phyloP scores from a whole-genome alignment of 768 basidiomycete genomes.

The Pholiota conissans region DNA sequence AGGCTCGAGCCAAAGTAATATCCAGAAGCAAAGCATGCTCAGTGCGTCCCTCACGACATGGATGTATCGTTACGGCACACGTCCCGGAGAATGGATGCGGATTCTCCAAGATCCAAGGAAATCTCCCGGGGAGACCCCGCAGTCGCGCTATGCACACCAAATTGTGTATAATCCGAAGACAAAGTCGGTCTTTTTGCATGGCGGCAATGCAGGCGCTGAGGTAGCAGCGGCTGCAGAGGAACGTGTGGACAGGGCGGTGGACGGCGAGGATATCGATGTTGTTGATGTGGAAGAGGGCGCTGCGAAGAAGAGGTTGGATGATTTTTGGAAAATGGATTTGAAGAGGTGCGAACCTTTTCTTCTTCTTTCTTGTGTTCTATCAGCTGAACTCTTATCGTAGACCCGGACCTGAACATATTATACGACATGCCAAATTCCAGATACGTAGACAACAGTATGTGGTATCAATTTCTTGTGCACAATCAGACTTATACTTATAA shows the following conservation, averaged over 20 bases:
- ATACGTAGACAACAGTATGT: slow-evolving; percentile 75
- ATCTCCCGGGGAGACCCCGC: slow-evolving; percentile 39
- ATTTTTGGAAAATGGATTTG: slow-evolving; percentile 78
- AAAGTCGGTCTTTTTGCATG: slow-evolving; percentile 66
- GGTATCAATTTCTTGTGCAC: neutral
- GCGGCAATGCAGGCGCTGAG: slow-evolving; percentile 78
- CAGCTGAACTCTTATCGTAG: slow-evolving; percentile 32
- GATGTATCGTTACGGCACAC: slow-evolving; percentile 62
- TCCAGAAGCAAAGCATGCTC: slow-evolving; percentile 36
- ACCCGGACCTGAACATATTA: slow-evolving; percentile 59
- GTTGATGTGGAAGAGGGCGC: slow-evolving; percentile 20
- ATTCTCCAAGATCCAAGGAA: slow-evolving; percentile 43
- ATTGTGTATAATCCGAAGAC: slow-evolving; percentile 67
- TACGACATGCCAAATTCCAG: slow-evolving; percentile 61
- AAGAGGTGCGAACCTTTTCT: slow-evolving; percentile 54
- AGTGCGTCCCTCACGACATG: slow-evolving; percentile 58
- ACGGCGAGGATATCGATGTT: slow-evolving; percentile 17
- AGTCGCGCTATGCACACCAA: slow-evolving; percentile 76
- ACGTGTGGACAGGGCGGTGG: slow-evolving; percentile 20
- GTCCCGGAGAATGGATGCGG: slow-evolving; percentile 66
- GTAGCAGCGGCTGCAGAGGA: slow-evolving; percentile 2
- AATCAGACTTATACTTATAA: neutral
- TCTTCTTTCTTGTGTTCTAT: neutral
- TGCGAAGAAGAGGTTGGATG: slow-evolving; percentile 54
- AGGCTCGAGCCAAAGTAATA: too few relatives aligned